Evolutionary conservation across 2,329 filamentous ascomycete species (phyloP), one percentile per base, ranked within the genome.

Genomic region (Phaeosphaeria sp.): DNA sequence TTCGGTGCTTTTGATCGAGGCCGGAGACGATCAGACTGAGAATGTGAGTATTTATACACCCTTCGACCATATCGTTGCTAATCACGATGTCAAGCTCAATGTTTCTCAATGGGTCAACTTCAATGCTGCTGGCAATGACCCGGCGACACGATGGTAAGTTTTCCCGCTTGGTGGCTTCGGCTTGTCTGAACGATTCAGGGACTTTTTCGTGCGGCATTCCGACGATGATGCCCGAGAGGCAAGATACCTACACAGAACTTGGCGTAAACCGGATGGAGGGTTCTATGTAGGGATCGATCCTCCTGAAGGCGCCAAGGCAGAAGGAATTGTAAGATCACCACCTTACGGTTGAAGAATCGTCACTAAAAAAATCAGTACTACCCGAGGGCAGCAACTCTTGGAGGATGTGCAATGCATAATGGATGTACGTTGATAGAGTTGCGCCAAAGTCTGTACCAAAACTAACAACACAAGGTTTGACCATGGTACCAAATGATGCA

Each of bases 181-280:
- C 1, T 30, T 17, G 24, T 24, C 9, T 40, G 15, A 30, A 30
- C 3, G 1, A 9, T 9, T 24, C 13, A 53, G 86, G 87, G 83
- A 87, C 68, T 88, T 85, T 72, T 89, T 84, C 55, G 84, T 87
- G 6, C 82, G 81, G 39, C 86, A 89, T 68, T 88, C 87, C 61
- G 76, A 79, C 7, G 80, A 87, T 57, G 74, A 83, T 39, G 75
- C 74, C 18, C 79, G 81, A 42, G 83, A 86, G 61, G 78, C 81
- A 13, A 76, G 80, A 55, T 85, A 88, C 65, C 80, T 78, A 53
- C 88, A 89, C 75, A 81, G 84, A 55, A 84, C 83, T 1, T 88
- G 86, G 68, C 68, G 80, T 8, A 84, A 83, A 0, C 77, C 81
- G 0, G 74, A 82, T 47, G 85, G 84, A 15, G 70, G 74, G 2